phyloP scores from a whole-genome alignment of 768 basidiomycete species.

The Cubamyces lactineus region DNA sequence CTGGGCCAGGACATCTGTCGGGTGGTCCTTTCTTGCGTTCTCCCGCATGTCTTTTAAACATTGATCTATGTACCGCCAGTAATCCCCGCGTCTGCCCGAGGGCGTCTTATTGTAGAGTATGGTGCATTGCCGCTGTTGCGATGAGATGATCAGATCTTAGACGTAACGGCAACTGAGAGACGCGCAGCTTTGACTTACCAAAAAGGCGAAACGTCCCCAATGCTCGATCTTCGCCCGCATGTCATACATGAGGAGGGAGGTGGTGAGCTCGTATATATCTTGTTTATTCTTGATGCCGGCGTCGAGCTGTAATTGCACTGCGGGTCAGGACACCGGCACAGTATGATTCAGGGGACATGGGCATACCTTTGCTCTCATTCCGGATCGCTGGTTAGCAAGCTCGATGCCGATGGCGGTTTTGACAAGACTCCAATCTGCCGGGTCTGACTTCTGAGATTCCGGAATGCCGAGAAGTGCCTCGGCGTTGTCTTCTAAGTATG shows the following conservation, averaged over 20 bases:
- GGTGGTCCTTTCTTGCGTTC: background rate
- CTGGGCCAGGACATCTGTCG: background rate
- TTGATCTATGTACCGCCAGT: background rate
- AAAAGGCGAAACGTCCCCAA: conserved; percentile 18
- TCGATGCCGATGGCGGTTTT: conserved; percentile 8
- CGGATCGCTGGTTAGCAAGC: conserved; percentile 2
- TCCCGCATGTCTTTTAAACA: background rate
- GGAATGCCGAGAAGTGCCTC: conserved; percentile 2
- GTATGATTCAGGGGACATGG: too few species aligned
- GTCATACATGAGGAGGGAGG: conserved; percentile 5
- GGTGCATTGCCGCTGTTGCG: conserved; percentile 2
- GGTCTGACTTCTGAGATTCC: background rate
- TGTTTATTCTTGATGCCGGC: conserved; percentile 11
- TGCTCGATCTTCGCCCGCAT: conserved; percentile 10
- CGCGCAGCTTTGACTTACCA: background rate
- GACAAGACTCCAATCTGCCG: conserved; percentile 17
- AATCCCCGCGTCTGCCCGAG: background rate
- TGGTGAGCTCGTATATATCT: conserved; percentile 17
- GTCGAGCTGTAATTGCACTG: too few species aligned
- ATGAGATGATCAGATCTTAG: background rate
- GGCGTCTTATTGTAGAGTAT: background rate
- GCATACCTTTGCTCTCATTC: background rate
- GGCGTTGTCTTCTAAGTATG: conserved; percentile 1
- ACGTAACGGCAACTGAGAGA: too few species aligned
- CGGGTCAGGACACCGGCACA: too few species aligned